These are phyloP conservation scores for Fusarium vanettenii DNA, from an alignment of 2,329 filamentous ascomycete species.

Conservation along the genomic window DNA sequence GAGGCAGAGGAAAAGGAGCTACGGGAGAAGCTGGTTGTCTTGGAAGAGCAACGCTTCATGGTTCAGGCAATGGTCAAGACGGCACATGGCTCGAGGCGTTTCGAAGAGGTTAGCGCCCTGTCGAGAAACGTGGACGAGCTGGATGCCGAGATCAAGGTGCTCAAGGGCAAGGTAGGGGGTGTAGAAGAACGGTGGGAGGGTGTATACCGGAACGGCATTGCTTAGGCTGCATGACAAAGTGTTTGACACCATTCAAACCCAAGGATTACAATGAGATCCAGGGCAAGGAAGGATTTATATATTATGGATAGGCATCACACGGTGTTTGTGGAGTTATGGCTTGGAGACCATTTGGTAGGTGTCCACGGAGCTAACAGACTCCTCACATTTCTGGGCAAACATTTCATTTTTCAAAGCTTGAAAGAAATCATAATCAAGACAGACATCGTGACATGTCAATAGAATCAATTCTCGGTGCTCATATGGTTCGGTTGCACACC, in stretches of 20 bases:
- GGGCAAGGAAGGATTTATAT: constrained; percentile 3
- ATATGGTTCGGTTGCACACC: constrained; percentile 21
- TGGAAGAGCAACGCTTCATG: constrained; percentile 93
- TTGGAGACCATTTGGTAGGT: constrained; percentile 7
- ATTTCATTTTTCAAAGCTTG: neutral
- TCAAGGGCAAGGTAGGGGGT: constrained; percentile 72
- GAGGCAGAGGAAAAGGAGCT: constrained; percentile 88
- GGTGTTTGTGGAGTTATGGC: constrained; percentile 47
- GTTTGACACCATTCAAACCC: neutral
- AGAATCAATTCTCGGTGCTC: constrained; percentile 25
- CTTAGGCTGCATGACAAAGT: constrained; percentile 15
- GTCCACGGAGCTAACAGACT: constrained; percentile 14
- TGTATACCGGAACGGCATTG: constrained; percentile 55
- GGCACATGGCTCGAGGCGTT: constrained; percentile 79
- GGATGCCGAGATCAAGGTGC: constrained; percentile 77
- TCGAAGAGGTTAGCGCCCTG: constrained; percentile 87
- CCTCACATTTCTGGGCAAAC: neutral
- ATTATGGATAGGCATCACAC: constrained; percentile 46
- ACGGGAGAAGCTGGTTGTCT: constrained; percentile 81
- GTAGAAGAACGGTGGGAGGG: constrained; percentile 72
- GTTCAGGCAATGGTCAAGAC: constrained; percentile 86
- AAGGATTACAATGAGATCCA: neutral
- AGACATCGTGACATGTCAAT: neutral
- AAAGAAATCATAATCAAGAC: neutral
- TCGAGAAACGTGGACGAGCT: constrained; percentile 86